Evolutionary conservation across 1,284 basidiomycete genomes (phyloP).

Genomic region (Bjerkandera adusta): DNA sequence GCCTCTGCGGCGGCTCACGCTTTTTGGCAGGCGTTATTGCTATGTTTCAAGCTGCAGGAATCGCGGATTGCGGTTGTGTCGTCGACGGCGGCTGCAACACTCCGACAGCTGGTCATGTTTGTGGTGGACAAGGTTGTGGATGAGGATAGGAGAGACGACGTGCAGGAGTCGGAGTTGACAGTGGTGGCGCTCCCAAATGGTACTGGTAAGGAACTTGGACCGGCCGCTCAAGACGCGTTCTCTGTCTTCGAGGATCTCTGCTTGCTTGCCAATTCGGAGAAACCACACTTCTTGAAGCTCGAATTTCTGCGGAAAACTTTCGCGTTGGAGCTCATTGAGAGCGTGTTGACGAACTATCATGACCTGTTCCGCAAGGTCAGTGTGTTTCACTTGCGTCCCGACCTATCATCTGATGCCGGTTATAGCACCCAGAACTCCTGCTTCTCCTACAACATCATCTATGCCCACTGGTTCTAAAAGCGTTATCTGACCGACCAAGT

Average conservation of each 20-base stretch:
- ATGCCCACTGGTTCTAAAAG: constrained; percentile 86
- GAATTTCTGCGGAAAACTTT: constrained; percentile 91
- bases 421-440: constrained; percentile 79
- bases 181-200: constrained; percentile 64
- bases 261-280: constrained; percentile 81
- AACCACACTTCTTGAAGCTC: constrained; percentile 81
- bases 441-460: constrained; percentile 86
- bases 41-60: constrained; percentile 95
- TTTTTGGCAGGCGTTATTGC: constrained; percentile 66
- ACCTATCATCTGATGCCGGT: neutral
- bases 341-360: constrained; percentile 94
- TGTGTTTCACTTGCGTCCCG: neutral
- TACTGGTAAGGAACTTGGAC: constrained; percentile 59
- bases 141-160: constrained; percentile 61
- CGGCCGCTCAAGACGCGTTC: constrained; percentile 85
- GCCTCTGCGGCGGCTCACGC: too few species aligned
- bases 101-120: constrained; percentile 97
- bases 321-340: constrained; percentile 94
- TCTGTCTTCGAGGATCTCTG: constrained; percentile 90
- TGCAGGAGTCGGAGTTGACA: constrained; percentile 31
- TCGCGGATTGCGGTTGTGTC: constrained; percentile 95
- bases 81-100: constrained; percentile 94
- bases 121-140: constrained; percentile 92
- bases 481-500: constrained; percentile 77
- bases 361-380: constrained; percentile 79